Conservation (phyloP, 352 stramenopile genomes). For the Stramenopiles sp. region DNA sequence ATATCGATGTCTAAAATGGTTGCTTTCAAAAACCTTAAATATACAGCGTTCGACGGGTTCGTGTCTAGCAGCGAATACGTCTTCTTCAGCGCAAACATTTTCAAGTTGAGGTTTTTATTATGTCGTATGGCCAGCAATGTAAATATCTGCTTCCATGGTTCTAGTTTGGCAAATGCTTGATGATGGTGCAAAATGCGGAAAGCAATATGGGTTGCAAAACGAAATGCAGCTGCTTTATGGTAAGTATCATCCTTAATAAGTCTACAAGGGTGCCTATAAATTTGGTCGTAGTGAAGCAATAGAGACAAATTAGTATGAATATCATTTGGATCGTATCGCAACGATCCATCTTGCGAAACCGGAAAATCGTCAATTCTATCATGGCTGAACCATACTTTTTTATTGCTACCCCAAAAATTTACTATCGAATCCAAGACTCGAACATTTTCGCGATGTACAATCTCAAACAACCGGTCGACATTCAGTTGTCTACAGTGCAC, state of each 20-base stretch:
- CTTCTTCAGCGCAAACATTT: background rate
- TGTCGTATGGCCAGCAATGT: background rate
- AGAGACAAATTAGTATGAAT: background rate
- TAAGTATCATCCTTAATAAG: background rate
- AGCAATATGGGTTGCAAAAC: background rate
- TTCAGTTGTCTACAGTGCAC: background rate
- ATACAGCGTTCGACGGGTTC: background rate
- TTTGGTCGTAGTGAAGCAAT: background rate
- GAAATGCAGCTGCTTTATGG: background rate
- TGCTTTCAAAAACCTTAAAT: background rate
- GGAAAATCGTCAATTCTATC: background rate
- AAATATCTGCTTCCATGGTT: background rate
- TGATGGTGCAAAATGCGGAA: background rate
- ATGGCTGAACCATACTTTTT: background rate
- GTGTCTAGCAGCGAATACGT: background rate
- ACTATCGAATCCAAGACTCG: background rate
- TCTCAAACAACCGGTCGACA: background rate
- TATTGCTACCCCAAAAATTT: background rate
- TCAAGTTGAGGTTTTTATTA: background rate
- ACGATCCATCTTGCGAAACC: background rate
- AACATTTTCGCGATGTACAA: background rate
- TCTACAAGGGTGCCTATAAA: background rate
- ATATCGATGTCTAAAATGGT: background rate
- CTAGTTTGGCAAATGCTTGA: background rate
- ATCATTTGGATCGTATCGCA: background rate